Conservation (phyloP, 2,329 filamentous ascomycete species). For the Camillea tinctor region DNA sequence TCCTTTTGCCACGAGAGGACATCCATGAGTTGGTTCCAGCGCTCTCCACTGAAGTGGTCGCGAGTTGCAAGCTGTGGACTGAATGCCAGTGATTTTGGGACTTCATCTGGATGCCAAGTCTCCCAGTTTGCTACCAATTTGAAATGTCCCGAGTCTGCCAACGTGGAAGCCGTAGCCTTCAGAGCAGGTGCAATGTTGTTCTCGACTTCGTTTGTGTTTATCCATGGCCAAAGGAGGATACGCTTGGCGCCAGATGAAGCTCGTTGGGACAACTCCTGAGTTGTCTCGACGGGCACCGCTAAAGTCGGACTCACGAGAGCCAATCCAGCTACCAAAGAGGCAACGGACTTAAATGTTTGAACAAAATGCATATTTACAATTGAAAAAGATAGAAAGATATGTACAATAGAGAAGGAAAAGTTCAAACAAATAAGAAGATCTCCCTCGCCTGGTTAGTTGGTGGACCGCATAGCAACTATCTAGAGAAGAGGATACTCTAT, state of each 20-base stretch:
- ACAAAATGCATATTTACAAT: neutral
- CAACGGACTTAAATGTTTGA: neutral
- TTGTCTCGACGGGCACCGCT: neutral
- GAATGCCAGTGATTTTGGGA: neutral
- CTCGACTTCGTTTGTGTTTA: neutral
- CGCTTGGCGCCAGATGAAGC: neutral
- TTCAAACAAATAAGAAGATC: neutral
- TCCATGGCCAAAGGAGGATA: neutral
- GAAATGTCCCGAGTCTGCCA: neutral
- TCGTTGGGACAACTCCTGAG: neutral
- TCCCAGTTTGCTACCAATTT: neutral
- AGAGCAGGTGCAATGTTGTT: neutral
- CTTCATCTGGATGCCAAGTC: neutral
- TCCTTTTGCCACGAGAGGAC: neutral
- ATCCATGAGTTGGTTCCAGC: neutral
- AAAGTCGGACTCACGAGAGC: neutral
- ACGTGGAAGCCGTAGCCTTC: neutral
- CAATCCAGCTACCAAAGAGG: neutral
- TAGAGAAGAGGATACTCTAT: neutral
- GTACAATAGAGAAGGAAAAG: neutral
- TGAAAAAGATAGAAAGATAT: neutral
- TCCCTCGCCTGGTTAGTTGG: neutral
- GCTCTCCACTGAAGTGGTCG: neutral
- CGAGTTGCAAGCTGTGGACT: neutral
- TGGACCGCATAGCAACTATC: neutral